Percentiles rank a stretch among this genome's conserved stretches.
phyloP scores from a whole-genome alignment of 768 basidiomycete genomes.

The Lentinula aciculospora region DNA sequence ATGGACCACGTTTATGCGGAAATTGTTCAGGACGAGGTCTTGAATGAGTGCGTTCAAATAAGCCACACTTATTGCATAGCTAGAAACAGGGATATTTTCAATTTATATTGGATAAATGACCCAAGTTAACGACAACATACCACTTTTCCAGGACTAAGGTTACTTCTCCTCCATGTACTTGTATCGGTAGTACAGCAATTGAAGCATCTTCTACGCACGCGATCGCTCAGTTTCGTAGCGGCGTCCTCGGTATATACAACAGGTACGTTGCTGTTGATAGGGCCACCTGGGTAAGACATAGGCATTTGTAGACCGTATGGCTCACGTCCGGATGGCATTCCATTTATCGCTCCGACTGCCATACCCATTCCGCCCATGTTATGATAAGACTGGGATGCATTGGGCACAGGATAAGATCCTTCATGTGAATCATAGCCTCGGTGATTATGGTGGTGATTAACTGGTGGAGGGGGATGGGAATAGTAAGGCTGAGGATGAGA shows the following conservation, averaged over 20 bases:
- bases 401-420: not conserved
- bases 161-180: constrained; percentile 73
- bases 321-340: constrained; percentile 1
- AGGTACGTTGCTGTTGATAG: not conserved
- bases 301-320: constrained; percentile 1
- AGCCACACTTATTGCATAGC: constrained; percentile 69
- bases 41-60: constrained; percentile 79
- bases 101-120: not conserved
- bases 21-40: constrained; percentile 76
- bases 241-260: constrained; percentile 67
- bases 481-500: constrained; percentile 5
- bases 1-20: constrained; percentile 71
- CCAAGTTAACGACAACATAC: constrained; percentile 28
- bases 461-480: constrained; percentile 1
- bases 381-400: not conserved
- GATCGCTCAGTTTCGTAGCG: constrained; percentile 72
- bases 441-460: constrained; percentile 4
- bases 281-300: not conserved
- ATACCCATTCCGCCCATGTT: not conserved
- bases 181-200: constrained; percentile 86
- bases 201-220: constrained; percentile 73
- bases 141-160: constrained; percentile 80
- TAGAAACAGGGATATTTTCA: constrained; percentile 12
- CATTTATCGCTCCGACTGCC: not conserved
- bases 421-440: constrained; percentile 4